These are phyloP conservation scores for Colletotrichum sansevieriae DNA, from an alignment of 2,329 filamentous ascomycete species.

Conservation along the genomic window DNA sequence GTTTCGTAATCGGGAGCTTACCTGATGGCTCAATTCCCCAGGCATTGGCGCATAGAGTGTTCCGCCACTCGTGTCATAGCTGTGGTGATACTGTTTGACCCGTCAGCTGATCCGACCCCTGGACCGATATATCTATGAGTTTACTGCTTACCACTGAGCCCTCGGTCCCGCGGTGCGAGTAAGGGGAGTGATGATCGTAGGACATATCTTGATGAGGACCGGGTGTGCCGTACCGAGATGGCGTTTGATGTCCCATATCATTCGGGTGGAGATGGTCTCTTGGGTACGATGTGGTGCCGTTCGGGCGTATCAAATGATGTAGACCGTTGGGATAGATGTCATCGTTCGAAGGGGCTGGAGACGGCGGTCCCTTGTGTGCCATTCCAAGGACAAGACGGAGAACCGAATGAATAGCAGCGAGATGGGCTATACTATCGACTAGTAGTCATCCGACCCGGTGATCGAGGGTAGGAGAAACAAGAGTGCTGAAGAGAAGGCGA, in stretches of 20 bases:
- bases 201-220: constrained; percentile 48
- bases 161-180: constrained; percentile 45
- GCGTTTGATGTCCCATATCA: constrained; percentile 50
- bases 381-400: constrained; percentile 44
- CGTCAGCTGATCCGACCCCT: background rate
- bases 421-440: constrained; percentile 1
- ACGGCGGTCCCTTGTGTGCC: constrained; percentile 57
- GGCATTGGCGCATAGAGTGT: constrained; percentile 37
- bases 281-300: constrained; percentile 49
- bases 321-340: constrained; percentile 56
- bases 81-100: constrained; percentile 22
- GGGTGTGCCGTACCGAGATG: constrained; percentile 55
- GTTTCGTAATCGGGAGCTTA: constrained; percentile 14
- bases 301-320: constrained; percentile 60
- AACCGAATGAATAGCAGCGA: background rate
- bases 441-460: background rate
- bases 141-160: constrained; percentile 32
- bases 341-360: constrained; percentile 59
- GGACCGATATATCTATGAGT: background rate
- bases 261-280: constrained; percentile 47
- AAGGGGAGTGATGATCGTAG: constrained; percentile 49
- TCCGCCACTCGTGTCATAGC: constrained; percentile 31
- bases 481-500: background rate
- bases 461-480: background rate
- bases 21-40: constrained; percentile 39